Evolutionary conservation across 2,329 filamentous ascomycete genomes (phyloP).

Genomic region (Reticulascus tulasneorum): DNA sequence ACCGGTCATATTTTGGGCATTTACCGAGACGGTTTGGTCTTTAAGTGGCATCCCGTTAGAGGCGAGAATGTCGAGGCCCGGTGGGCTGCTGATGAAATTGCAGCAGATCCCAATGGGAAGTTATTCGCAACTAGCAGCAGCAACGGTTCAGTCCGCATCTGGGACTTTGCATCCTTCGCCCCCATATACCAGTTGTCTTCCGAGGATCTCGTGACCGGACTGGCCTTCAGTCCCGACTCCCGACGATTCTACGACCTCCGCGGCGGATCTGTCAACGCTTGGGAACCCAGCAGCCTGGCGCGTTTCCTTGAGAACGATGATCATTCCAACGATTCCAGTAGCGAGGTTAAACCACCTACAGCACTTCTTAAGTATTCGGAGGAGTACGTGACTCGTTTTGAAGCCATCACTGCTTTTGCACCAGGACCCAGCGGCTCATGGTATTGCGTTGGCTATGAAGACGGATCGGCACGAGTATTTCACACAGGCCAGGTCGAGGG

Average conservation of each 20-base stretch:
- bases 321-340: too few species aligned
- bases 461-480: too few species aligned
- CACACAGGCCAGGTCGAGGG: too few species aligned
- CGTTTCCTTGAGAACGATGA: too few species aligned
- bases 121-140: constrained; percentile 23
- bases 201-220: constrained; percentile 17
- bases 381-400: too few species aligned
- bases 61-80: too few species aligned
- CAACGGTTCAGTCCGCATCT: constrained; percentile 21
- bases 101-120: constrained; percentile 20
- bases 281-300: constrained; percentile 21
- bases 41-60: constrained; percentile 30
- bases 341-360: too few species aligned
- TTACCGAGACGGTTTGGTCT: constrained; percentile 26
- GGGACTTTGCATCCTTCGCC: constrained; percentile 16
- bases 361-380: too few species aligned
- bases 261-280: constrained; percentile 21
- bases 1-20: constrained; percentile 30
- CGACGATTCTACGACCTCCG: constrained; percentile 24
- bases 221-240: constrained; percentile 20
- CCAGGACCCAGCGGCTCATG: too few species aligned
- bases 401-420: too few species aligned
- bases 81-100: constrained; percentile 19
- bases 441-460: too few species aligned
- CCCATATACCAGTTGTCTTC: constrained; percentile 24